Base-by-base conservation (phyloP, 371 early-diverging fungal species). In the Rhizopus microsporus region DNA sequence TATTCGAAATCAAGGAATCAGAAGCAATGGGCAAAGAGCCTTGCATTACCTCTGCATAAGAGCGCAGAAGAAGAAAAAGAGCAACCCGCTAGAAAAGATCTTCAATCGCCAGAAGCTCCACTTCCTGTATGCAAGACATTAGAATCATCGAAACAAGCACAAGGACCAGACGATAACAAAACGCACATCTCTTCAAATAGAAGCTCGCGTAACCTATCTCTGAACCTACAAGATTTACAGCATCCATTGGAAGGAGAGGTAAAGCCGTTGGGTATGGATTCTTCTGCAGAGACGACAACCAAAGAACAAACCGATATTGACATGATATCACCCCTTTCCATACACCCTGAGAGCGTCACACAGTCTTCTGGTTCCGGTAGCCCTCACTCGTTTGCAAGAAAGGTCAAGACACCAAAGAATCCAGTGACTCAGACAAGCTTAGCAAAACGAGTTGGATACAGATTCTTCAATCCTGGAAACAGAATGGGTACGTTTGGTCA, bases 401-500 rank as follows among this genome's bases (percentile, higher is more conserved):
- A 30, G n/a, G 8, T 43, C 42, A 5, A 16, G 34, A n/a, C 30
- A 16, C 17, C 29, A 31, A 54, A 30, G 12, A 67, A 67, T 17
- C 67, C 67, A 4, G 62, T 66, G 10, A 67, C 67, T 3, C 62
- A 67, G 51, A 66, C 61, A 34, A 61, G 57, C n/a, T 51, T 66
- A 13, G 47, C 64, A 12, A 63, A 54, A 15, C 60, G 61, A n/a
- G 64, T 68, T 15, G 68, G 68, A 13, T 68, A 68, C 49, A 57
- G 64, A 0, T 68, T 68, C 33, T 51, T 47, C 32, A 68, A 68
- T 13, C 40, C 53, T 39, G 57, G 57, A 10, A 70, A 54, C 40
- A 56, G 63, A 30, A 66, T 64, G 61, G 70, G 74, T n/a, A 60
- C 69, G 0, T 63, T 62, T 57, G 74, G 71, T 6, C 65, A 58